Conservation (phyloP, 1,139 yeast species). For the Barnettozyma hawaiiensis region DNA sequence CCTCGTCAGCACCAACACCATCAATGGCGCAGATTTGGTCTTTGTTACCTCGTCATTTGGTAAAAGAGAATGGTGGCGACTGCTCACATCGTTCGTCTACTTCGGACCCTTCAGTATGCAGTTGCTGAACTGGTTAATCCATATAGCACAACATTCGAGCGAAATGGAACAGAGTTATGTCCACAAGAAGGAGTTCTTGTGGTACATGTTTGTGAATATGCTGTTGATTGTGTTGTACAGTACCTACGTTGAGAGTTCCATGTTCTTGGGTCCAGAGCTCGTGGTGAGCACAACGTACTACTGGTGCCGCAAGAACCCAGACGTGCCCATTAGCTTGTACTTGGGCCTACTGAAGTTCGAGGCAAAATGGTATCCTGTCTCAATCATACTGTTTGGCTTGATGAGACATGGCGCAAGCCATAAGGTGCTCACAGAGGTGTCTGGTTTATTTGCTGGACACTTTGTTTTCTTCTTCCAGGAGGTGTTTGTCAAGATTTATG, state of each 20-base stretch:
- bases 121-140: slow-evolving; percentile 11
- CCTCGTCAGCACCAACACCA: slow-evolving; percentile 11
- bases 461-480: slow-evolving; percentile 21
- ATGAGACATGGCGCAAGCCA: slow-evolving; percentile 1
- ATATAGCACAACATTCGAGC: slow-evolving; percentile 14
- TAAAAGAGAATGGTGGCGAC: slow-evolving; percentile 20
- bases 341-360: slow-evolving; percentile 13
- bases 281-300: slow-evolving; percentile 16
- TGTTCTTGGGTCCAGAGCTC: slow-evolving; percentile 11
- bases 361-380: slow-evolving; percentile 14
- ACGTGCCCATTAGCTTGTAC: slow-evolving; percentile 8
- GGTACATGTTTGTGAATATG: slow-evolving; percentile 18
- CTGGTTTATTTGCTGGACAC: slow-evolving; percentile 16
- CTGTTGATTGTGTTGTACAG: slow-evolving; percentile 11
- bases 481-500: slow-evolving; percentile 18
- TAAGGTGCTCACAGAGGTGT: slow-evolving; percentile 1
- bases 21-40: slow-evolving; percentile 9
- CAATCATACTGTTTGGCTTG: slow-evolving; percentile 4
- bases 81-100: slow-evolving; percentile 19
- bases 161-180: slow-evolving; percentile 15
- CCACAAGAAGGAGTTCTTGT: slow-evolving; percentile 15
- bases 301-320: slow-evolving; percentile 22
- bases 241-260: slow-evolving; percentile 6
- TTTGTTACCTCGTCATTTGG: slow-evolving; percentile 12
- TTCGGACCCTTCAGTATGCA: slow-evolving; percentile 16